Base-by-base conservation (phyloP, 1,139 yeast genomes). In the Candida anutae region DNA sequence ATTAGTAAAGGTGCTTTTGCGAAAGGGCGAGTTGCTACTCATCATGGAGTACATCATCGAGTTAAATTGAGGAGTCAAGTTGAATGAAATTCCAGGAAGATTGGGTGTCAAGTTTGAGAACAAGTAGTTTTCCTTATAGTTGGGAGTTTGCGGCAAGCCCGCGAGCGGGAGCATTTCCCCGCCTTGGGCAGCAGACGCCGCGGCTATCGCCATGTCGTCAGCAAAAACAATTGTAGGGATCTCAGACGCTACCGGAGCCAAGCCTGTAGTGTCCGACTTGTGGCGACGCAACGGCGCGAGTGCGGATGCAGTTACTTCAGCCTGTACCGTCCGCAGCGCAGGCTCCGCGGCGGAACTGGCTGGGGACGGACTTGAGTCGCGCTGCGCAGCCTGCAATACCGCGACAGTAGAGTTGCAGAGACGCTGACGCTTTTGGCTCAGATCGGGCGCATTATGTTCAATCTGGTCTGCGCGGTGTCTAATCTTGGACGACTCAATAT, bases 11-110 rank as follows among this genome's bases (percentile, higher is more conserved):
- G 37, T 31, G 33, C 46, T 50, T 32, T 42, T 44, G 23, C 37
- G 45, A 29, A 53, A 62, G 3, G 67, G 66, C 12, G 65, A 57
- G 38, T 53, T 54, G 31, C 53, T 34, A 34, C 40, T 54, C 53
- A 59, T 53, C 47, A 60, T 53, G 16, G 63, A 53, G 40, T 59
- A 54, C 67, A 63, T 62, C 49, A 62, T 48, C 11, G 63, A 50
- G 38, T 60, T 62, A 46, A 63, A 59, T 34, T 59, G 68, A 3
- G 71, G 69, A 10, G 69, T 63, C 35, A 62, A 53, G 38, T 58
- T 62, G 39, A 53, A 55, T 9, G 50, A 42, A 30, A 46, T 35
- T 28, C 35, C 33, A 25, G 41, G 33, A n/a, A n/a, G n/a, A 26
- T 39, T 43, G 4, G 68, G 68, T 3, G 68, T 61, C 22, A 58